phyloP scores from a whole-genome alignment of 257 asterid genomes.

The Ophiorrhiza pumila region DNA sequence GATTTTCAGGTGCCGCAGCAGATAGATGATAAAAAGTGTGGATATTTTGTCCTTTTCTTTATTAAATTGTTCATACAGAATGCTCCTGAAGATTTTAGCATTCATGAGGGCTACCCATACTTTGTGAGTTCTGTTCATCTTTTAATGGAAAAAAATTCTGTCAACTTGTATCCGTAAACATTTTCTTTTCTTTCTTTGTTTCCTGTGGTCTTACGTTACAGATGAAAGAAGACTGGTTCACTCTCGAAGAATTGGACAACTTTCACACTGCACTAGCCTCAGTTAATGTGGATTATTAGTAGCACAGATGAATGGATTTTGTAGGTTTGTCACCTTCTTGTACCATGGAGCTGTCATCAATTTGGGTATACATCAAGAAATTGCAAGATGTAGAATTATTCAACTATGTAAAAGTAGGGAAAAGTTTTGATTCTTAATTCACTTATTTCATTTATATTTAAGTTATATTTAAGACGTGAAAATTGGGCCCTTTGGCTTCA shows the following conservation, averaged over 20 bases:
- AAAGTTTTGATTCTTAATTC: no score
- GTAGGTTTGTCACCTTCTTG: not conserved
- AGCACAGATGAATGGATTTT: not conserved
- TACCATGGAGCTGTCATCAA: not conserved
- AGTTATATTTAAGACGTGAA: no score
- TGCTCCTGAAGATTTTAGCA: constrained; percentile 39
- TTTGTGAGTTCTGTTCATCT: constrained; percentile 40
- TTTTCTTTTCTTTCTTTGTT: no score
- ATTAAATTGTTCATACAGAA: constrained; percentile 39
- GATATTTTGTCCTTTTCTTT: constrained; percentile 50
- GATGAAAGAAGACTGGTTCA: constrained; percentile 65
- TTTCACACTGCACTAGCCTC: constrained; percentile 37
- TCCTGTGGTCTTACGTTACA: constrained; percentile 13
- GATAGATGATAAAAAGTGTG: constrained; percentile 45
- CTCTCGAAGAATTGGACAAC: constrained; percentile 35
- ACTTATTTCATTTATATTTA: no score
- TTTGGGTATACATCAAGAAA: not conserved
- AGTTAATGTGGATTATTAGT: not conserved
- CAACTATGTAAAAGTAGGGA: no score
- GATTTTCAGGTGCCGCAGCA: constrained; percentile 71
- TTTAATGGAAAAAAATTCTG: not conserved
- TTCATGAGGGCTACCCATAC: constrained; percentile 50
- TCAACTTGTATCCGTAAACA: not conserved
- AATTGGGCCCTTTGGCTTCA: no score
- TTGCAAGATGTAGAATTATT: not conserved